A percentile compares a stretch with the other conserved stretches of the same genome.
phyloP scores from a whole-genome alignment of 768 basidiomycete genomes.

The Tephrocybe sp. region DNA sequence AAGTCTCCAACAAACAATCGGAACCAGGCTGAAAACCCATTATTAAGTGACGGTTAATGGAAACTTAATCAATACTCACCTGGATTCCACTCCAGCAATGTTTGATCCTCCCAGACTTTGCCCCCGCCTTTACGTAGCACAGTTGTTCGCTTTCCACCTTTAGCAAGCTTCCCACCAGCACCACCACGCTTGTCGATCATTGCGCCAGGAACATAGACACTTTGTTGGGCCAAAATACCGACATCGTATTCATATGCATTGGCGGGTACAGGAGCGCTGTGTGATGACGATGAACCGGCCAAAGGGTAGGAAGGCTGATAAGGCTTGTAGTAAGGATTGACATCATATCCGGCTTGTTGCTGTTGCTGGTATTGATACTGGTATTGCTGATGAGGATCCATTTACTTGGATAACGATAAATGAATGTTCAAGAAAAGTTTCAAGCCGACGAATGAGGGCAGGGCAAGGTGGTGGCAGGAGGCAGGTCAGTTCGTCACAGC shows the following conservation, averaged over 20 bases:
- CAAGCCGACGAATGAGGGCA: no score
- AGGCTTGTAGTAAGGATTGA: conserved; percentile 80
- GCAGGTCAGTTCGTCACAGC: background rate
- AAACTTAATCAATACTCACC: conserved; percentile 54
- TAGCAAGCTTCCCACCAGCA: conserved; percentile 80
- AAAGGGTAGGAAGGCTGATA: conserved; percentile 72
- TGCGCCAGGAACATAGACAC: conserved; percentile 89
- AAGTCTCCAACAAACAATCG: conserved; percentile 96
- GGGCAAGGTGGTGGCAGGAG: conserved; percentile 11
- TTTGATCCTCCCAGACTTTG: conserved; percentile 98
- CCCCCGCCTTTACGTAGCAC: conserved; percentile 95
- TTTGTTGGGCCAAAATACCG: conserved; percentile 86
- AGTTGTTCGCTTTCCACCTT: conserved; percentile 89
- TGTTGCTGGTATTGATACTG: conserved; percentile 50
- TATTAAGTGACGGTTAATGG: background rate
- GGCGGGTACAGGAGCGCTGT: conserved; percentile 77
- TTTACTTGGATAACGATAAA: conserved; percentile 21
- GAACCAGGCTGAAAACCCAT: conserved; percentile 76
- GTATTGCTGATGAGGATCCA: conserved; percentile 48
- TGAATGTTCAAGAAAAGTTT: background rate
- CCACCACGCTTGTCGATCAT: conserved; percentile 88
- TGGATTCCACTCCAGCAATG: conserved; percentile 95
- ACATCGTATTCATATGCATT: conserved; percentile 94
- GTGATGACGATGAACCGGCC: conserved; percentile 62
- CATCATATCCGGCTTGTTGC: conserved; percentile 52